Conservation (phyloP, 2,329 filamentous ascomycete genomes). For the Phialocephala subalpina region DNA sequence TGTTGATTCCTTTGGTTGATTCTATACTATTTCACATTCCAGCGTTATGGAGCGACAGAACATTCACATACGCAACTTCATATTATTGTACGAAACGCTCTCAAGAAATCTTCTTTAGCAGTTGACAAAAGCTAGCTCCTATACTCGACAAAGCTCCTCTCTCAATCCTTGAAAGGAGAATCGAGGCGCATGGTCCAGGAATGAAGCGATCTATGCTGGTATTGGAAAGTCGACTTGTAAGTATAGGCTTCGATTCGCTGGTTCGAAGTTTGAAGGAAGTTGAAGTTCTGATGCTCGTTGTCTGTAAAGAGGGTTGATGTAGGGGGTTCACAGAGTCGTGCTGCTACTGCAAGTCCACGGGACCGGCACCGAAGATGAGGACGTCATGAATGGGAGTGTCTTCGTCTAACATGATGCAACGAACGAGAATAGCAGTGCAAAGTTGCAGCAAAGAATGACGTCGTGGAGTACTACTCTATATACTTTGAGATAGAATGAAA, state of each 20-base stretch:
- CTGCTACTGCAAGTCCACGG: slow-evolving; percentile 79
- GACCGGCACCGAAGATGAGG: slow-evolving; percentile 70
- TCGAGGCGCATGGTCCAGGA: slow-evolving; percentile 30
- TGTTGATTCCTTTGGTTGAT: too few species aligned
- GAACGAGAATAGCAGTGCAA: too few species aligned
- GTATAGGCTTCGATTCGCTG: slow-evolving; percentile 49
- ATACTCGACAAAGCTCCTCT: too few species aligned
- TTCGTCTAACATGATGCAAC: slow-evolving; percentile 21
- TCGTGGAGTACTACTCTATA: neutral
- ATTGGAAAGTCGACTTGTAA: slow-evolving; percentile 44
- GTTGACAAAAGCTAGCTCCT: too few species aligned
- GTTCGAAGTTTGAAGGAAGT: slow-evolving; percentile 73
- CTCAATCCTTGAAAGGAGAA: too few species aligned
- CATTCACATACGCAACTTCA: too few species aligned
- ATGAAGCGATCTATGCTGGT: slow-evolving; percentile 45
- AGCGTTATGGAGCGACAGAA: too few species aligned
- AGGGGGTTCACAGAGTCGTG: slow-evolving; percentile 74
- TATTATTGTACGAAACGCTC: too few species aligned
- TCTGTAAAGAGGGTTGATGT: slow-evolving; percentile 85
- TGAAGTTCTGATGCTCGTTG: slow-evolving; percentile 80
- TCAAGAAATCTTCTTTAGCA: too few species aligned
- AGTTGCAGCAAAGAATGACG: neutral
- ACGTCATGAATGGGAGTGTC: slow-evolving; percentile 63
- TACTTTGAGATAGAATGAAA: slow-evolving; percentile 11
- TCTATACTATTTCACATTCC: too few species aligned